These are phyloP conservation scores for Malus sylvestris DNA, from an alignment of 306 rosid species.

Conservation along the genomic window DNA sequence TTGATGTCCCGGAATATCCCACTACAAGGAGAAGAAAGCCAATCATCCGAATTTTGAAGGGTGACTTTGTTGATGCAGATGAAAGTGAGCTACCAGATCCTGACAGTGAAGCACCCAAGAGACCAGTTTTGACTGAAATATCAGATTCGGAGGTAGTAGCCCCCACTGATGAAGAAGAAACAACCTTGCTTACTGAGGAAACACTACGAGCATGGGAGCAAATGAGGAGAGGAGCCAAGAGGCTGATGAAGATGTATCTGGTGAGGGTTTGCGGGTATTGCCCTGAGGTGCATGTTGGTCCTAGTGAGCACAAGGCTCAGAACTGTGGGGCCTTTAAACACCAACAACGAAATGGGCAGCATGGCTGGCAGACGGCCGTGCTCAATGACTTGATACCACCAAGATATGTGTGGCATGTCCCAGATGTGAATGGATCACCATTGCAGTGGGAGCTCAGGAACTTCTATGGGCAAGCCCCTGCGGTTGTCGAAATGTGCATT, in stretches of 20 bases:
- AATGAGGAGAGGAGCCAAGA: constrained; percentile 71
- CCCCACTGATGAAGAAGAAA: constrained; percentile 41
- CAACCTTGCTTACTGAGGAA: constrained; percentile 56
- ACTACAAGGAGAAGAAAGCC: constrained; percentile 91
- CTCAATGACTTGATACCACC: constrained; percentile 87
- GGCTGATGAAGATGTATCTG: constrained; percentile 65
- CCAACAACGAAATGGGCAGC: constrained; percentile 97
- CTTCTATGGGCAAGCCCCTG: constrained; percentile 89
- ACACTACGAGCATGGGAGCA: constrained; percentile 73
- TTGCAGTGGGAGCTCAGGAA: constrained; percentile 63
- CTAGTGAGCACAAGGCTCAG: constrained; percentile 81
- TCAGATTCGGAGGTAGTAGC: constrained; percentile 50
- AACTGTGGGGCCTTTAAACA: constrained; percentile 90
- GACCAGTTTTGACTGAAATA: constrained; percentile 51
- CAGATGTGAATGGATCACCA: constrained; percentile 69
- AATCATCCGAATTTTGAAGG: constrained; percentile 61
- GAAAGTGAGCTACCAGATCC: constrained; percentile 82
- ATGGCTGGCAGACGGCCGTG: constrained; percentile 89
- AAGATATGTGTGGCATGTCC: constrained; percentile 95
- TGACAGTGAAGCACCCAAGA: constrained; percentile 32
- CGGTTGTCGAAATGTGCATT: constrained; percentile 77
- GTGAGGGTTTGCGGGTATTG: constrained; percentile 96
- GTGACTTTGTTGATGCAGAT: constrained; percentile 83
- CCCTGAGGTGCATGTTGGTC: constrained; percentile 86
- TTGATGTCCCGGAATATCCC: constrained; percentile 62